Base-by-base conservation (phyloP, 352 stramenopile genomes). In the Phytophthora quininea region DNA sequence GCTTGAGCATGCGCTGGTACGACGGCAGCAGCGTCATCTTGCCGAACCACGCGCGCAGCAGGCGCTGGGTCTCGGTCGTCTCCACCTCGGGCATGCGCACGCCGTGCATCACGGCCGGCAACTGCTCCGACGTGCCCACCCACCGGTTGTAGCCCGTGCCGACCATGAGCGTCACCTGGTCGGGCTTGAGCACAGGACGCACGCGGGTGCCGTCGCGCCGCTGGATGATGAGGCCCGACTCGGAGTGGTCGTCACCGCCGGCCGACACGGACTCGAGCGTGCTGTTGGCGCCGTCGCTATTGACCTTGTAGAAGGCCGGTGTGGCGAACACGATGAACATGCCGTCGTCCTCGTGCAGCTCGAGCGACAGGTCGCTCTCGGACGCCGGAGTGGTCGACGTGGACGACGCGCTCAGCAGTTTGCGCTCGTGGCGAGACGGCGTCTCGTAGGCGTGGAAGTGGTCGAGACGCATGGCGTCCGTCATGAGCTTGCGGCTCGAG, bases 391-490 rank as follows among this genome's bases (percentile, higher is more conserved):
- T 46, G 4, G 73, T 29, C 47, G 24, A 33, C 53, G 14, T 31
- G 9, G 61, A 56, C 9, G n/a, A 27, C 32, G 43, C 15, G 37
- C 46, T 66, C 50, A 32, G 15, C 33, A 72, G 63, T 50, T 55
- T 64, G 38, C 63, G 62, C n/a, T 72, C 62, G 10, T 67, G 49
- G 14, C 53, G 27, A 38, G 69, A 72, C 1, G 75, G 49, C 45
- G 66, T 43, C 51, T 88, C 68, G 68, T 90, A 90, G 15, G 77
- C 76, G 52, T 90, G 82, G 58, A 86, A 89, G 54, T 90, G 80
- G 58, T 90, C 80, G 19, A 90, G 69, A 30, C 80, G 80, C 38
- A 88, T 66, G 15, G 80, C 82, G 24, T 87, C 76, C 10, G 58
- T 74, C 32, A 91, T 73, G 45, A 91, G 68, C 54, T 84, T 77